These are phyloP conservation scores for Colletotrichum sp. DNA, from an alignment of 2,329 filamentous ascomycete genomes.

Conservation along the genomic window DNA sequence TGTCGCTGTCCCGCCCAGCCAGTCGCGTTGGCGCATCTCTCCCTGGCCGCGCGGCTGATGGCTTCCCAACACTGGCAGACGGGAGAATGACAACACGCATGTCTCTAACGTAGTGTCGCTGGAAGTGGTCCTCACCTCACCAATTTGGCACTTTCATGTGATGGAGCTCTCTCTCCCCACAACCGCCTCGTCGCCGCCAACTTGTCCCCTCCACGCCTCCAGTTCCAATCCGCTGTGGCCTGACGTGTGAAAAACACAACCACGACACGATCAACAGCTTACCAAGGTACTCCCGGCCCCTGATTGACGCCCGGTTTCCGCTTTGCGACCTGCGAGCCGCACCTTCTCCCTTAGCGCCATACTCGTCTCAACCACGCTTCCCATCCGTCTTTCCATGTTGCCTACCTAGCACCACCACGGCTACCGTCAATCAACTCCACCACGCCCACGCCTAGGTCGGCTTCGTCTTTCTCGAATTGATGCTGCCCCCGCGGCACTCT, in stretches of 20 bases:
- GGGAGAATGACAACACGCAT: neutral
- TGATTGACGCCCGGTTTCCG: neutral
- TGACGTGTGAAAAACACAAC: constrained; percentile 4
- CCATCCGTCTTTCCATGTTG: neutral
- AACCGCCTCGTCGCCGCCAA: neutral
- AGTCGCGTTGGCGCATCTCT: constrained; percentile 14
- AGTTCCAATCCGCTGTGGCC: neutral
- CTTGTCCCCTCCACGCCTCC: neutral
- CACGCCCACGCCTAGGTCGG: neutral
- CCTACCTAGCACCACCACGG: neutral
- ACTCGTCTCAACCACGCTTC: neutral
- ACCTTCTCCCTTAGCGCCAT: neutral
- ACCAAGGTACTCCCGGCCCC: neutral
- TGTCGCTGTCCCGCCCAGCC: constrained; percentile 9
- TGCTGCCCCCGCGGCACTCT: neutral
- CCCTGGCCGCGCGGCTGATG: constrained; percentile 16
- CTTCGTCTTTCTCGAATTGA: neutral
- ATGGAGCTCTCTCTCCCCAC: constrained; percentile 18
- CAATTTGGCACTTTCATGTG: constrained; percentile 19
- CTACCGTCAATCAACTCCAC: neutral
- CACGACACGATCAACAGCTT: neutral
- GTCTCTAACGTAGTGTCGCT: neutral
- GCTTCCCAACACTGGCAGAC: neutral
- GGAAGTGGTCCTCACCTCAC: neutral
- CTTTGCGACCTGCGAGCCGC: neutral